Evolutionary conservation across 139 green algal species (phyloP).

Genomic region (Asterochloris erici): DNA sequence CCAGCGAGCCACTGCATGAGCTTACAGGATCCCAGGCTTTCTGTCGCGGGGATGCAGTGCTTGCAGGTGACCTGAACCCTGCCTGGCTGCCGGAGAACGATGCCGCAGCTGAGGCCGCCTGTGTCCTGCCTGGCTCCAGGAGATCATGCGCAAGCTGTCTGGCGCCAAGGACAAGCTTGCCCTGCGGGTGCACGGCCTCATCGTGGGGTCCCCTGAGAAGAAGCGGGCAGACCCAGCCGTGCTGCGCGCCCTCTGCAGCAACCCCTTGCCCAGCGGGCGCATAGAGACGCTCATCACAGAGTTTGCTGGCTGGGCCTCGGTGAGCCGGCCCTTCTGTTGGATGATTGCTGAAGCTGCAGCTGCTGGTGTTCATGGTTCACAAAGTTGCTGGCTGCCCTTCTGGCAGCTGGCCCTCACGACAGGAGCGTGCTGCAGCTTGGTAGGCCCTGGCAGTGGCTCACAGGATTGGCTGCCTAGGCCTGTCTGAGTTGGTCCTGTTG

Average conservation of each 20-base stretch:
- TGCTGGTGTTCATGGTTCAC: too few relatives aligned
- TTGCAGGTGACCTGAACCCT: not conserved
- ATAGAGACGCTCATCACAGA: slow-evolving; percentile 57
- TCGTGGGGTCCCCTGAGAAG: slow-evolving; percentile 73
- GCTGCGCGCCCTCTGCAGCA: slow-evolving; percentile 68
- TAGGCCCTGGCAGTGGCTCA: too few relatives aligned
- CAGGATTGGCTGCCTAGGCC: too few relatives aligned
- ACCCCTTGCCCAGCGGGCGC: slow-evolving; percentile 71
- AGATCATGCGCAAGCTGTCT: slow-evolving; percentile 84
- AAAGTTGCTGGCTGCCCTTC: too few relatives aligned
- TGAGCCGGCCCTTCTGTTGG: slow-evolving; percentile 23
- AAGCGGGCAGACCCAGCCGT: slow-evolving; percentile 79
- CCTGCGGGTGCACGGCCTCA: slow-evolving; percentile 79
- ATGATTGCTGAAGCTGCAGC: too few relatives aligned
- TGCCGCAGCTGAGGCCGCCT: not conserved
- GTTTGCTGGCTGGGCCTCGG: slow-evolving; percentile 69
- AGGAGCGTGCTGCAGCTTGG: too few relatives aligned
- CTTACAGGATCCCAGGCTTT: too few relatives aligned
- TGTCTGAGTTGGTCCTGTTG: too few relatives aligned
- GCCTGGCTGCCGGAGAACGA: too few relatives aligned
- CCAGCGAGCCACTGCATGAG: too few relatives aligned
- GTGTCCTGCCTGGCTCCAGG: not conserved
- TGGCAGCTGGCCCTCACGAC: too few relatives aligned
- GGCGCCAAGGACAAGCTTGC: slow-evolving; percentile 74
- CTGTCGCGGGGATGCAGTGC: not conserved